phyloP scores from a whole-genome alignment of 228 moss, liverwort and hornwort genomes.

The Sphagnum fallax region DNA sequence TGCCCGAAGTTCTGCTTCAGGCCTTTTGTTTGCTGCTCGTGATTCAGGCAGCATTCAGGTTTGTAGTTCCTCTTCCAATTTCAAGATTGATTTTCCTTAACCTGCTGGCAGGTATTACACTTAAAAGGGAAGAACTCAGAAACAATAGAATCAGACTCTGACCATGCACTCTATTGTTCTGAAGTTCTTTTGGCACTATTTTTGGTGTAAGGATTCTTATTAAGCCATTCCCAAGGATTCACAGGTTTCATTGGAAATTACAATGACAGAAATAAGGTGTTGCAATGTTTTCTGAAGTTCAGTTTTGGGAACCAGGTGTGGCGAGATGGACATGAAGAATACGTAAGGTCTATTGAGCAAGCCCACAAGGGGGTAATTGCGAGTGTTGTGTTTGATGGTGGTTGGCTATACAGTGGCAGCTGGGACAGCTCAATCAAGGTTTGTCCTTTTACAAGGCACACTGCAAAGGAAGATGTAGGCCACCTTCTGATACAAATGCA shows the following conservation, averaged over 20 bases:
- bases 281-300: too few species aligned
- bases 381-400: conserved; percentile 47
- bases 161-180: too few species aligned
- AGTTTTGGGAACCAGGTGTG: conserved; percentile 58
- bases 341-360: conserved; percentile 43
- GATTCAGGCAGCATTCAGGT: conserved; percentile 88
- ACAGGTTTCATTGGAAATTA: too few species aligned
- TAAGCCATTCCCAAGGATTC: too few species aligned
- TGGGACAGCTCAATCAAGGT: conserved; percentile 93
- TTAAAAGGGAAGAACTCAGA: too few species aligned
- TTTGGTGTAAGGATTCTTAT: too few species aligned
- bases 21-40: conserved; percentile 66
- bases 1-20: conserved; percentile 36
- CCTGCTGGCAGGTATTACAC: too few species aligned
- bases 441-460: not conserved
- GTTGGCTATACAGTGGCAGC: conserved; percentile 79
- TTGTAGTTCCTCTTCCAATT: not conserved
- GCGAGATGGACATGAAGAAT: conserved; percentile 57
- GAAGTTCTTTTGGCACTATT: too few species aligned
- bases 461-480: not conserved
- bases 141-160: too few species aligned
- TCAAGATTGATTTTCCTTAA: too few species aligned
- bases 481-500: not conserved
- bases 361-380: conserved; percentile 75
- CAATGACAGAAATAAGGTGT: too few species aligned